Conservation (phyloP, 2,329 filamentous ascomycete genomes). For the Verticillium nubilum region DNA sequence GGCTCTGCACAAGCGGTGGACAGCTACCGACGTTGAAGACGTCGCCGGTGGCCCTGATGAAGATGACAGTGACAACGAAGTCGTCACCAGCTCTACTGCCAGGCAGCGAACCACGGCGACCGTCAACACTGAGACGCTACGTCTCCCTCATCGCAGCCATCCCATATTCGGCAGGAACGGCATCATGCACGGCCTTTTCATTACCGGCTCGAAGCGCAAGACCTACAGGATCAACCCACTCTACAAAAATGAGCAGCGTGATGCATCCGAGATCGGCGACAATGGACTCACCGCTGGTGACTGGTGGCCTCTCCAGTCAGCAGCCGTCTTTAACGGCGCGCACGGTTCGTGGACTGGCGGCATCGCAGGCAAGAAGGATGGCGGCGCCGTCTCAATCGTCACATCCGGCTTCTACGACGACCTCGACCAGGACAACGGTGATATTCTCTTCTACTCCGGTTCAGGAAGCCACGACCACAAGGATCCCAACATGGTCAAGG, state of each 20-base stretch:
- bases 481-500: not conserved
- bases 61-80: not conserved
- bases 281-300: constrained; percentile 29
- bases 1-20: not conserved
- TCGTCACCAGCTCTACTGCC: not conserved
- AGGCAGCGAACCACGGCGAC: not conserved
- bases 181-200: constrained; percentile 21
- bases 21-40: not conserved
- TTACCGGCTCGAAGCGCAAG: not conserved
- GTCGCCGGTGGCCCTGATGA: not conserved
- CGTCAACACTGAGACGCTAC: not conserved
- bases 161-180: constrained; percentile 22
- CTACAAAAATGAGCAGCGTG: constrained; percentile 3
- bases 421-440: constrained; percentile 18
- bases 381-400: constrained; percentile 50
- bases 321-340: constrained; percentile 44
- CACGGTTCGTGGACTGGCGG: constrained; percentile 44
- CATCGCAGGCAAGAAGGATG: constrained; percentile 38
- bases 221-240: constrained; percentile 13
- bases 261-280: constrained; percentile 16
- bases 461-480: constrained; percentile 15
- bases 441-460: constrained; percentile 19
- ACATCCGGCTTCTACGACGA: constrained; percentile 29
- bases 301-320: constrained; percentile 51
- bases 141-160: constrained; percentile 11